phyloP scores from a whole-genome alignment of 2,329 filamentous ascomycete genomes.

The Paracorniculantispora psalliotae region DNA sequence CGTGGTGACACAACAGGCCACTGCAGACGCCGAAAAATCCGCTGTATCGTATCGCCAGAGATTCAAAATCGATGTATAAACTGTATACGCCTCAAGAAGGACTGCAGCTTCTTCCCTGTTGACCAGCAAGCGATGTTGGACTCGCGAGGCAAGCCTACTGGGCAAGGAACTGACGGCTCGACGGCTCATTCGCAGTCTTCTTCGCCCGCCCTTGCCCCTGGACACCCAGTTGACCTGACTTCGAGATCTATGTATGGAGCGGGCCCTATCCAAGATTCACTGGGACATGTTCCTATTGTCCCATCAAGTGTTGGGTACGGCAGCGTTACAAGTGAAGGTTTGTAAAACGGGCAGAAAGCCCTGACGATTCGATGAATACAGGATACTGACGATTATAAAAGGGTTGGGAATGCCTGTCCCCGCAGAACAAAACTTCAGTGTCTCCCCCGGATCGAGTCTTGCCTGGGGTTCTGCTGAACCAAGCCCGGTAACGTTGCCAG shows the following conservation, averaged over 20 bases:
- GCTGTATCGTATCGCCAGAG: constrained; percentile 72
- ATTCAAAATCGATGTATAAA: constrained; percentile 71
- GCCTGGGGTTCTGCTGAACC: constrained; percentile 2
- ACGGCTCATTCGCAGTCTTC: constrained; percentile 39
- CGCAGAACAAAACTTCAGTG: neutral
- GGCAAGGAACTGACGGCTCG: constrained; percentile 31
- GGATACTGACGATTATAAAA: no score
- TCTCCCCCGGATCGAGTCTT: neutral
- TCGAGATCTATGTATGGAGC: neutral
- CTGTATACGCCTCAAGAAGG: constrained; percentile 84
- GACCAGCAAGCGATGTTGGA: constrained; percentile 58
- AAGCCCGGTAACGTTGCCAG: neutral
- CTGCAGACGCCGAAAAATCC: constrained; percentile 81
- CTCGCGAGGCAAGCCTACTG: constrained; percentile 35
- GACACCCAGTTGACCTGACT: constrained; percentile 32
- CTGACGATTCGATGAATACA: no score
- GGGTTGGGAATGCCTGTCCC: neutral
- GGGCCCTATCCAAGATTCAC: neutral
- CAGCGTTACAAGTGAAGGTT: neutral
- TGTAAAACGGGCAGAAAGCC: neutral
- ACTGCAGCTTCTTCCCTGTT: constrained; percentile 82
- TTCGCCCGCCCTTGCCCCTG: constrained; percentile 37
- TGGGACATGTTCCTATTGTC: neutral
- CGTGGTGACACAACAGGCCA: constrained; percentile 51
- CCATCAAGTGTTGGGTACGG: neutral